Evolutionary conservation across 2,329 filamentous ascomycete species (phyloP), one percentile per base, ranked within the genome.

Genomic region (Ceratocystis eucalypticola): DNA sequence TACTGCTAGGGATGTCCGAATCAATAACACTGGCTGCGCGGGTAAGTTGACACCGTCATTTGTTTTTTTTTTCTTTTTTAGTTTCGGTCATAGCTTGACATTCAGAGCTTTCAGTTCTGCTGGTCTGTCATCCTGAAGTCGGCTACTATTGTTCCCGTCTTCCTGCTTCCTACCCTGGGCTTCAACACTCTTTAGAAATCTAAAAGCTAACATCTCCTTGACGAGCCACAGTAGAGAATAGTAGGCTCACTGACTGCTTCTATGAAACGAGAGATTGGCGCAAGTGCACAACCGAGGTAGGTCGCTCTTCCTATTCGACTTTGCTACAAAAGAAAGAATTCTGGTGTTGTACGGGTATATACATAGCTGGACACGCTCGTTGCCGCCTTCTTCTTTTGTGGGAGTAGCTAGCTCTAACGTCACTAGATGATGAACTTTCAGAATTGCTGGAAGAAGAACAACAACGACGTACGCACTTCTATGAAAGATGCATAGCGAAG

Each of bases 251-350:
- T 45, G 90, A 97, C 75, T 99, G 94, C 77, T 96, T 95, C 76
- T 96, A 85, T 73, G 91, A 93, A 66, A 96, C 92, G 81, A 96
- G 92, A 75, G 94, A 99, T 74, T 99, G 94, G 93, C 82, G 94
- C 71, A 81, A 82, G 67, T 99, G 94, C 77, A 88, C 88, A 73
- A 81, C 85, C 70, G 93, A 97, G 84, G 93, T 96, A 75, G 79
- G 88, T 50, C 62, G 28, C 46, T 28, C 22, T n/a, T 2, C 22
- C 65, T 44, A 4, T 15, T 28, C 53, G 2, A 2, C 30, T 12
- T 22, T 6, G n/a, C n/a, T 33, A 30, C 25, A 37, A 37, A 25
- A 4, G 15, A 59, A 33, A 20, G 3, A 1, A 37, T 59, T 1
- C 2, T 10, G 33, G 5, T 59, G 28, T 3, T 33, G 15, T n/a